Evolutionary conservation across 176 grass and related monocot species (phyloP), one percentile per base, ranked within the genome.

Genomic region (Rhynchospora pubera): DNA sequence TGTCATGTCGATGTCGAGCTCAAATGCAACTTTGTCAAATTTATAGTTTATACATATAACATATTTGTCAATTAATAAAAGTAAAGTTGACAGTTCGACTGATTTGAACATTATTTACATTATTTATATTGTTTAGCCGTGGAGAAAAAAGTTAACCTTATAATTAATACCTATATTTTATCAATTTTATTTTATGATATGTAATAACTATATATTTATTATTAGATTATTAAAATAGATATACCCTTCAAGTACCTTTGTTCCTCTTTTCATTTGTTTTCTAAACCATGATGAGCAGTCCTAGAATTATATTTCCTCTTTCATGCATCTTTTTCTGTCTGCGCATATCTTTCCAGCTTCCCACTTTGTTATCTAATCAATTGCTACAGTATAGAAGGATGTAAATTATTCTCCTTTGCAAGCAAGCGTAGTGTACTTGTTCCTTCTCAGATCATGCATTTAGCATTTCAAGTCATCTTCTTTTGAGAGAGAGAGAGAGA

Each of bases 401-500:
- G 46, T 53, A 74, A 45, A 73, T 60, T 79, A 39, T 58, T 42
- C 32, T 60, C 6, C 53, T 28, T 15, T 79, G 30, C 42, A 79
- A 58, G 21, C 60, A 22, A 60, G 14, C 45, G 39, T 62, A 65
- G 34, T 81, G 59, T 81, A 43, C 57, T 81, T 64, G 18, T 26
- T 62, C 5, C 55, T 59, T 34, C 15, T 67, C 34, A 43, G 15
- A 68, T 12, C 39, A 57, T 57, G 76, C 76, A 79, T 59, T 52
- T 13, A 48, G 30, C 56, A 57, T 79, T 34, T 57, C 30, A 0
- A 28, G 42, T n/a, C 76, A 6, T 59, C 76, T 77, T 79, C 65
- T n/a, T 64, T 82, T 65, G 2, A 83, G 8, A 26, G 39, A 82
- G 79, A 82, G 32, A 82, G 80, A 56, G 32, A 66, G 42, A 82